These are phyloP conservation scores for Anaeramoeba flamelloides DNA, from an alignment of 78 protist genomes.

Conservation along the genomic window DNA sequence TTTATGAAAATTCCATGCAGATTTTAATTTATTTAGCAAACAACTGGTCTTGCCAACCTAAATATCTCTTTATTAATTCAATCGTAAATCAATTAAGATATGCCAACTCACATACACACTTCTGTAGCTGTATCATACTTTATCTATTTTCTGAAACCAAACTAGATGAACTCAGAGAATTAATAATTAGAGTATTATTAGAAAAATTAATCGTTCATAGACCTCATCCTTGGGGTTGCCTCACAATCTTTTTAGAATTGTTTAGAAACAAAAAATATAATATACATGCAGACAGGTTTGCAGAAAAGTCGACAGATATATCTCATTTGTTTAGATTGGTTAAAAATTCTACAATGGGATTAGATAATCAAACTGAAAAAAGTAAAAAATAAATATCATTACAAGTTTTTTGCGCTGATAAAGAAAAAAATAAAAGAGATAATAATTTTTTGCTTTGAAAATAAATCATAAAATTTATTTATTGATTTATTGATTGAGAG, in stretches of 20 bases:
- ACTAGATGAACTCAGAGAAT: slow-evolving; percentile 15
- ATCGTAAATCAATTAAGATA: slow-evolving; percentile 90
- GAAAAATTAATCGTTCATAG: slow-evolving; percentile 79
- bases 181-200: slow-evolving; percentile 61
- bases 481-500: no score
- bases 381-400: no score
- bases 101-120: slow-evolving; percentile 89
- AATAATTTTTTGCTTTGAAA: no score
- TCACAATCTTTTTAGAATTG: slow-evolving; percentile 87
- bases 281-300: no score
- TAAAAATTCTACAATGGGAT: no score
- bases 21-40: slow-evolving; percentile 42
- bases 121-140: slow-evolving; percentile 75
- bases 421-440: no score
- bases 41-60: slow-evolving; percentile 67
- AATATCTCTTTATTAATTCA: slow-evolving; percentile 73
- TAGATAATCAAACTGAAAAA: no score
- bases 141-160: slow-evolving; percentile 51
- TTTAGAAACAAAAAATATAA: no score
- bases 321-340: no score
- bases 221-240: slow-evolving; percentile 98
- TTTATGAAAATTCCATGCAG: background rate
- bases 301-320: no score
- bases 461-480: no score
- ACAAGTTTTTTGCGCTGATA: no score